Evolutionary conservation across 2,329 filamentous ascomycete species (phyloP).

Genomic region (Botrytis aclada): DNA sequence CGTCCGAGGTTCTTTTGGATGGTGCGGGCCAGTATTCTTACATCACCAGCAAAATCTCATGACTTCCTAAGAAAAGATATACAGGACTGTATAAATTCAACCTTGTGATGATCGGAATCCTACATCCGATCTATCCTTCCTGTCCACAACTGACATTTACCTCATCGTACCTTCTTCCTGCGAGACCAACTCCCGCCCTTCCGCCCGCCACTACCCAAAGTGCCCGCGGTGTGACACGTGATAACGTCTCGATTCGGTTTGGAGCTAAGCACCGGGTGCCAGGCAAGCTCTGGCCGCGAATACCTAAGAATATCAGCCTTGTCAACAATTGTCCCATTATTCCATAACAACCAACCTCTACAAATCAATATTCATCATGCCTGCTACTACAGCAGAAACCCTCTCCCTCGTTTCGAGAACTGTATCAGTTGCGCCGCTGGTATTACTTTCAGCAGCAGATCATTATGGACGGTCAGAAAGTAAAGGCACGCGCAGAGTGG

Average conservation of each 20-base stretch:
- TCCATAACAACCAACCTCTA: slow-evolving; percentile 19
- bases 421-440: slow-evolving; percentile 95
- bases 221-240: slow-evolving; percentile 5
- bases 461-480: slow-evolving; percentile 87
- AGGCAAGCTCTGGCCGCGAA: slow-evolving; percentile 21
- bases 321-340: slow-evolving; percentile 20
- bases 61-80: neutral
- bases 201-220: neutral
- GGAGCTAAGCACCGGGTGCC: slow-evolving; percentile 15
- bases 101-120: neutral
- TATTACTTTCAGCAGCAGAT: slow-evolving; percentile 96
- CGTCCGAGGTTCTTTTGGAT: neutral
- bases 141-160: neutral
- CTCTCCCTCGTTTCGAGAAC: slow-evolving; percentile 90
- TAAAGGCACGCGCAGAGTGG: slow-evolving; percentile 83
- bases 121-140: slow-evolving; percentile 9
- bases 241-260: slow-evolving; percentile 11
- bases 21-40: neutral
- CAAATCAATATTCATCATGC: slow-evolving; percentile 59
- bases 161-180: neutral
- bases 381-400: slow-evolving; percentile 93
- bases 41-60: neutral
- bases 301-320: slow-evolving; percentile 20
- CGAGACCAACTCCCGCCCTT: neutral
- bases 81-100: neutral